phyloP scores from a whole-genome alignment of 75 land plant species.

The Picea glauca region DNA sequence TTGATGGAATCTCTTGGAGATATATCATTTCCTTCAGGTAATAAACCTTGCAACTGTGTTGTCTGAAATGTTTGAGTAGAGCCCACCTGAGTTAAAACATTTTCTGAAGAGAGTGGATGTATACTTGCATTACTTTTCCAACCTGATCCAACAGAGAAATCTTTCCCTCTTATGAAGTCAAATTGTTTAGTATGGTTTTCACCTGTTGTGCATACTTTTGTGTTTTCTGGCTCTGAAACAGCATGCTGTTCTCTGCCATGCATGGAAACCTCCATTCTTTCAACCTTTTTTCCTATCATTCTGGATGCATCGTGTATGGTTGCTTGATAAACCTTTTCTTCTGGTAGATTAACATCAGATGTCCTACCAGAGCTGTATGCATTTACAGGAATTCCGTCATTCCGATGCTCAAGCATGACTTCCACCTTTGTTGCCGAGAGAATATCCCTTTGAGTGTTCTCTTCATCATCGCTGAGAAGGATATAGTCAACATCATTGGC shows the following conservation, averaged over 20 bases:
- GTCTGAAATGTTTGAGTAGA: neutral
- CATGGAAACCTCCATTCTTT: neutral
- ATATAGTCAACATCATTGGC: slow-evolving; percentile 15
- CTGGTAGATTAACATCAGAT: neutral
- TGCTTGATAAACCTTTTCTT: slow-evolving; percentile 1
- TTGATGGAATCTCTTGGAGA: neutral
- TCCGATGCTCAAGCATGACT: neutral
- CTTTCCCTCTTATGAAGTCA: neutral
- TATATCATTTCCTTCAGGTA: slow-evolving; percentile 6
- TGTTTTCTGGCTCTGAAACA: neutral
- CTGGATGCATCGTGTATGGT: neutral
- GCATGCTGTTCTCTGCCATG: neutral
- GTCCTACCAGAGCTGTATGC: neutral
- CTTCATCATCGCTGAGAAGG: slow-evolving; percentile 44
- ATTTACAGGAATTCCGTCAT: neutral
- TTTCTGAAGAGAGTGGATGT: neutral
- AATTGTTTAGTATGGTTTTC: slow-evolving; percentile 2
- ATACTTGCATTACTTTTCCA: neutral
- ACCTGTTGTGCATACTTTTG: neutral
- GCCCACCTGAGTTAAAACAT: neutral
- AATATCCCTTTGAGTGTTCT: neutral
- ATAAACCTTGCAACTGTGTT: neutral
- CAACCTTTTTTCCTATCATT: neutral
- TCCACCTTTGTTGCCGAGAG: neutral
- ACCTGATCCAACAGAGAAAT: neutral